Conservation (phyloP, 768 basidiomycete species). For the Tylopilus felleus region DNA sequence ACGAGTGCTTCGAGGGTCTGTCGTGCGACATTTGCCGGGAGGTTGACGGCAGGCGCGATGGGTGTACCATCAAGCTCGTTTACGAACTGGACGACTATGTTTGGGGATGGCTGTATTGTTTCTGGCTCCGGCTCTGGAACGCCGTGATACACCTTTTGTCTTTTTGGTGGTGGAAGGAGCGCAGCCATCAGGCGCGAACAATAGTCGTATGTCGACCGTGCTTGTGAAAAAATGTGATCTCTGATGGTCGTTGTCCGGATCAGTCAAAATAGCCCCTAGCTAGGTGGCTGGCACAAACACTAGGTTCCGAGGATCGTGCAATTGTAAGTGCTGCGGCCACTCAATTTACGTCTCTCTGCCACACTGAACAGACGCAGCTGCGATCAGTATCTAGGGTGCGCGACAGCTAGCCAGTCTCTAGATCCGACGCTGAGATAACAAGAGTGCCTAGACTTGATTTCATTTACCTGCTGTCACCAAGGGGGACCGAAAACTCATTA, state of each 20-base stretch:
- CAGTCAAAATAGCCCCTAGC: constrained; percentile 18
- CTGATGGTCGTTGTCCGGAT: background rate
- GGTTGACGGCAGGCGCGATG: constrained; percentile 83
- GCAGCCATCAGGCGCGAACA: constrained; percentile 60
- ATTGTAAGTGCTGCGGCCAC: too few relatives aligned
- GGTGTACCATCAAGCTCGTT: constrained; percentile 79
- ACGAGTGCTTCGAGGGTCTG: constrained; percentile 86
- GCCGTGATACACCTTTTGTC: constrained; percentile 79
- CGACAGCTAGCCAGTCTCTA: too few relatives aligned
- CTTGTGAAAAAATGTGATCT: background rate
- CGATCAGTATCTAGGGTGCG: too few relatives aligned
- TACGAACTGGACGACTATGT: constrained; percentile 89
- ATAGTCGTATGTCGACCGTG: background rate
- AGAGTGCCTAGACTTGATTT: too few relatives aligned
- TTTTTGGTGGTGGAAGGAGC: constrained; percentile 82
- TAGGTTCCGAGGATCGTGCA: too few relatives aligned
- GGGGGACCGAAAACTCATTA: too few relatives aligned
- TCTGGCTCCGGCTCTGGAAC: constrained; percentile 61
- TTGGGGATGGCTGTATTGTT: constrained; percentile 46
- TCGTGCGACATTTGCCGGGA: constrained; percentile 83
- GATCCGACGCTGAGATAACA: too few relatives aligned
- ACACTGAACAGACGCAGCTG: too few relatives aligned
- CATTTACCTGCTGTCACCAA: too few relatives aligned
- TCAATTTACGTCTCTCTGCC: too few relatives aligned
- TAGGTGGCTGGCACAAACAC: too few relatives aligned